Evolutionary conservation across 495 filamentous ascomycete species (phyloP).

Genomic region (Penicillium lagena): DNA sequence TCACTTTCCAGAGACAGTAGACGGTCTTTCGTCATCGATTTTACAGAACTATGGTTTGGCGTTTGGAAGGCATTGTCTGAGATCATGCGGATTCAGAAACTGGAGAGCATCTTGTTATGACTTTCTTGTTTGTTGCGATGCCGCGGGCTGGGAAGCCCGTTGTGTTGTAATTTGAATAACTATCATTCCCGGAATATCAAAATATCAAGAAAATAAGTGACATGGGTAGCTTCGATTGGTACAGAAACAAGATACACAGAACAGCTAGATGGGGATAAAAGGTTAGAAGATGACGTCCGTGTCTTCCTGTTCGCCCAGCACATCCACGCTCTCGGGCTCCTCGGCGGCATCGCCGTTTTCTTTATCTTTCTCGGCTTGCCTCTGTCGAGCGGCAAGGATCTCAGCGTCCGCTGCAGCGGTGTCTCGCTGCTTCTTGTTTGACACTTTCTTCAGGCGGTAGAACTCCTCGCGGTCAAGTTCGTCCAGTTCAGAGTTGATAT

Average conservation of each 20-base stretch:
- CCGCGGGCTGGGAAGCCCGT: neutral
- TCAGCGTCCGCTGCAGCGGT: conserved; percentile 67
- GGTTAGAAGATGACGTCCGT: conserved; percentile 89
- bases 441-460: conserved; percentile 96
- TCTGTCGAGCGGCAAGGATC: conserved; percentile 54
- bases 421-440: conserved; percentile 89
- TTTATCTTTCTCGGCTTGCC: conserved; percentile 30
- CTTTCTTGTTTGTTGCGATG: neutral
- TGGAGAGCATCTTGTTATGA: too few relatives aligned
- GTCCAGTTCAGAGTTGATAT: conserved; percentile 98
- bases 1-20: conserved; percentile 88
- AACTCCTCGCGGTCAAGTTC: conserved; percentile 98
- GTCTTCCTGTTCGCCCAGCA: conserved; percentile 82
- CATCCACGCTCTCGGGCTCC: conserved; percentile 49
- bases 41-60: conserved; percentile 15
- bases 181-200: too few relatives aligned
- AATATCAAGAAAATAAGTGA: too few relatives aligned
- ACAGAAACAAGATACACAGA: neutral
- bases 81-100: neutral
- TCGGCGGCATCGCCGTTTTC: conserved; percentile 24
- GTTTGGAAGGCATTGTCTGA: conserved; percentile 24
- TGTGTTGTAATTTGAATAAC: too few relatives aligned
- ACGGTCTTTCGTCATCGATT: conserved; percentile 2
- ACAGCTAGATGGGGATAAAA: conserved; percentile 1
- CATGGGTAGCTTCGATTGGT: too few relatives aligned